Evolutionary conservation across 257 asterid species (phyloP), one percentile per base, ranked within the genome.

Genomic region (Scutellaria barbata): DNA sequence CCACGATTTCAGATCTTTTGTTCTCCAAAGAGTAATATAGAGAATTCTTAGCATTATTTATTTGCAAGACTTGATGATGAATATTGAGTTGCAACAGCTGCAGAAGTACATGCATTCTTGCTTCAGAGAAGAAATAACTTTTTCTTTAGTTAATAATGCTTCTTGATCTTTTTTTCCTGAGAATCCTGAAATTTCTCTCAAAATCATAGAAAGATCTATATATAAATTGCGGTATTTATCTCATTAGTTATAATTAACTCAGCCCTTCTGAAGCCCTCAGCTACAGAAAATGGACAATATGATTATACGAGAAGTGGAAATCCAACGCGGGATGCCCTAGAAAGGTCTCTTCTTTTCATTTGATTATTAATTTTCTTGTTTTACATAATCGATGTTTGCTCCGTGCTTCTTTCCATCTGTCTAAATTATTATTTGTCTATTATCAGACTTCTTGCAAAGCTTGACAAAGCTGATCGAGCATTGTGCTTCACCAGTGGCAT

Each of bases 261-360:
- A 14, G 57, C 56, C 43, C 30, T 73, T 82, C 65, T 74, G 69
- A 86, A 95, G 99, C 96, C 99, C 77, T 92, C 98, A 11, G 99
- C 98, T 7, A 81, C 85, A 1, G 97, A 87, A 68, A 40, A 74
- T 57, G 98, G 97, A 57, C 73, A 82, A 62, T 95, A 92, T 76
- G 99, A 92, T 73, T 95, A 95, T 79, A 95, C 99, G 62, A 86
- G 99, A 85, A 86, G 97, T 75, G 99, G 97, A 71, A 95, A 95
- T 82, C 99, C 99, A 55, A 95, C 99, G 37, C 88, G 99, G 47
- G 96, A 95, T 77, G 88, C 64, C 14, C 69, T 95, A 58, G 97
- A 95, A 80, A 92, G 95, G 99, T 95, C 50, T 62, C 69, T 61
- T 40, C 69, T 60, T 60, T 62, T 71, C 79, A 69, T 62, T 8